Base-by-base conservation (phyloP, 1,284 basidiomycete genomes). In the Ustilago xerochloae region DNA sequence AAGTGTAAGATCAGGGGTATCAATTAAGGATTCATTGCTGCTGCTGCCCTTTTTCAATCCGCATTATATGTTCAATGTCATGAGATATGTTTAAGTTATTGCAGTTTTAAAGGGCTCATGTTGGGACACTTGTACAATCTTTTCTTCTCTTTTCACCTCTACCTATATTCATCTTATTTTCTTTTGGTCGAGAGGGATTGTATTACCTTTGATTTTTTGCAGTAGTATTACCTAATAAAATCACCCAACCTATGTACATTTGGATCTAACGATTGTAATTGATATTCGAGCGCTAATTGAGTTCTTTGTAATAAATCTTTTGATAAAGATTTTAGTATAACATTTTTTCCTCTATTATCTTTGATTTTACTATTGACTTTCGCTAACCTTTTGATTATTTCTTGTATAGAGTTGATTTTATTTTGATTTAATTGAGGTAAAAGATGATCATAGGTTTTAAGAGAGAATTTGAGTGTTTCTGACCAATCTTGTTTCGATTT, bases 241-340 rank as follows among this genome's bases (percentile, higher is more conserved):
- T 43, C 41, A 1, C 24, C 41, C 12, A 43, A 24, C 4, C 22
- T 24, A n/a, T n/a, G n/a, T 13, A 24, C 22, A 12, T 7, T 26
- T 15, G 35, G 24, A 41, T 41, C 36, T 20, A 36, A 61, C 47
- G 57, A 29, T 0, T 53, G 30, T 43, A 74, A 26, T 35, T 68
- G 62, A 45, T 68, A 74, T 32, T 68, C 70, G 29, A 68, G 28
- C 26, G 46, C 10, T 15, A 39, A 48, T 8, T 7, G 18, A 6
- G 54, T 45, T 4, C 54, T 20, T 1, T 64, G 70, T 29, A 74
- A 20, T 6, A 20, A 6, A 38, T 74, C 70, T 24, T 74, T 74
- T 1, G 58, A 57, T 12, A 64, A 20, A 12, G 47, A 50, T 16
- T 58, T 50, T 13, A 58, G 29, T 28, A 74, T 61, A 20, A 64